Base-by-base conservation (phyloP, 106 monocot genomes). In the Ottelia alismoides region DNA sequence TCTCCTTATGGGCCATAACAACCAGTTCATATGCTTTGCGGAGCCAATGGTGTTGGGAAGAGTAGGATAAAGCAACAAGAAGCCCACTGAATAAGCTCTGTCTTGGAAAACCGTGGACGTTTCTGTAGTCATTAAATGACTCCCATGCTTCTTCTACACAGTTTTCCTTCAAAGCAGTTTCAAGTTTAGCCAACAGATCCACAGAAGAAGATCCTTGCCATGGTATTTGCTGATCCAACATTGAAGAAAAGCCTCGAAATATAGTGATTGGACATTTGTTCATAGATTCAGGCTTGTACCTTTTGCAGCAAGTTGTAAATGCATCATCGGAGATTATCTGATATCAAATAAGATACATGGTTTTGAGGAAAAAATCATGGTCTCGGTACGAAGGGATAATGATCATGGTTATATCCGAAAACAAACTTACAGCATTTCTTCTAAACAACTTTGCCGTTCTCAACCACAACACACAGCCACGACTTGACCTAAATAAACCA, bases 71-170 rank as follows among this genome's bases (percentile, higher is more conserved):
- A 18, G 45, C 56, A 44, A 57, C 19, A 2, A 98, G 52, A 53
- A 89, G 56, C 53, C 53, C 72, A 49, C 62, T 76, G 28, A 98
- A 43, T 11, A 79, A 14, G 12, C 35, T 35, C 22, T 51, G 68
- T 22, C 72, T 62, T 20, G 96, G 89, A 51, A 79, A 59, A 31
- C 79, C 78, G 68, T 76, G 64, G 21, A 80, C 54, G 10, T 52
- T 31, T 64, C 51, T 82, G 51, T 59, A 82, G 32, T 78, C 76
- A 25, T 30, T 27, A 43, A 98, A 79, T 28, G 76, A 55, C 23
- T 60, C 79, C 89, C 81, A 79, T 25, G 85, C 74, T 50, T 78
- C 82, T 49, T 82, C 76, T 10, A 73, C 2, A 19, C 56, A 49
- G 27, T 58, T 69, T 35, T 72, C 66, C 25, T 70, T 55, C 29